phyloP scores from a whole-genome alignment of 768 basidiomycete genomes.

The Serendipita sp. region DNA sequence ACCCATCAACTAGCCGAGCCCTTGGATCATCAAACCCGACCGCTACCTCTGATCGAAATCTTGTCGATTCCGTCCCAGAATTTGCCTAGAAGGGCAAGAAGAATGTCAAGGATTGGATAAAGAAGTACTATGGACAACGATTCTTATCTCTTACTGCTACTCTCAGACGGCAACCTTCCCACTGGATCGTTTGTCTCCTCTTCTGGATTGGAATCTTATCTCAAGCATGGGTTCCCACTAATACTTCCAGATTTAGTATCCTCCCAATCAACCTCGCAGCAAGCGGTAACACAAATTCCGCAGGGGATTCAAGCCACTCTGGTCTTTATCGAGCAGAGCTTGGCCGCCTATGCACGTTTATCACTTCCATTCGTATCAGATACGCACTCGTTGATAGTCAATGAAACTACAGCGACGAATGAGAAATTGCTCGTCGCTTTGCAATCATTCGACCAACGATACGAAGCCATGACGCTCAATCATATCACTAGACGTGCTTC shows the following conservation, averaged over 20 bases:
- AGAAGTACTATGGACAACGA: conserved; percentile 23
- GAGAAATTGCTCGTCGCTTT: conserved; percentile 28
- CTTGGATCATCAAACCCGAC: not conserved
- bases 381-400: conserved; percentile 33
- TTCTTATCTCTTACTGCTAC: conserved; percentile 55
- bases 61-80: too few relatives aligned
- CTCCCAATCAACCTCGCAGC: conserved; percentile 19
- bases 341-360: conserved; percentile 60
- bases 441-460: conserved; percentile 47
- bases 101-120: not conserved
- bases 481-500: conserved; percentile 79
- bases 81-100: not conserved
- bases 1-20: not conserved
- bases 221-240: conserved; percentile 61
- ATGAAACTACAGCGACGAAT: not conserved
- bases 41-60: not conserved
- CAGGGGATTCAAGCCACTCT: conserved; percentile 14
- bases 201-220: conserved; percentile 77
- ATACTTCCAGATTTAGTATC: conserved; percentile 14
- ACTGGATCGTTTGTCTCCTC: conserved; percentile 96
- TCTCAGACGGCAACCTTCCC: conserved; percentile 86
- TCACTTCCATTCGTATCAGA: conserved; percentile 69
- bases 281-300: conserved; percentile 10
- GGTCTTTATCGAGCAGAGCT: conserved; percentile 51
- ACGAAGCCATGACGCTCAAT: conserved; percentile 77